Conservation (phyloP, 2,329 filamentous ascomycete species). For the Fusarium verticillioides region DNA sequence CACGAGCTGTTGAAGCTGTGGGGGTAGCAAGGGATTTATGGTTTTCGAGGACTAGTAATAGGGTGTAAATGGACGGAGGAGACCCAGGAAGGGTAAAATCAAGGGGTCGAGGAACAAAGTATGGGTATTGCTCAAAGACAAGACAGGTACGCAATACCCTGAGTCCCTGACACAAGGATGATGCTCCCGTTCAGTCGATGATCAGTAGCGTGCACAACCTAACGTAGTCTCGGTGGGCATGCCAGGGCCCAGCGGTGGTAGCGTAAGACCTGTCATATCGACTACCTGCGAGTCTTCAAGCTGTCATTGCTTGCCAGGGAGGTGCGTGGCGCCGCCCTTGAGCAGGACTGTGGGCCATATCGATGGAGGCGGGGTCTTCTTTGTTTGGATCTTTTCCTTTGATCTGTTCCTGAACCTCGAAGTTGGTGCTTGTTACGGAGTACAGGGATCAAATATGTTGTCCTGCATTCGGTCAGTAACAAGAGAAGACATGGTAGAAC, state of each 20-base stretch:
- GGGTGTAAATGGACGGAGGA: constrained; percentile 28
- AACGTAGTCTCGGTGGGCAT: constrained; percentile 41
- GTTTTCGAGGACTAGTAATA: constrained; percentile 41
- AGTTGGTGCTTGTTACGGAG: neutral
- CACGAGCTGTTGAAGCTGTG: constrained; percentile 33
- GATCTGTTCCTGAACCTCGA: constrained; percentile 10
- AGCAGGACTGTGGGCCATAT: constrained; percentile 35
- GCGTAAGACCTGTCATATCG: constrained; percentile 52
- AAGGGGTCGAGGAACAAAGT: constrained; percentile 36
- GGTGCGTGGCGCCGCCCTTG: constrained; percentile 41
- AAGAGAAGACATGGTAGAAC: neutral
- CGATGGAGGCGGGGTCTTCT: constrained; percentile 36
- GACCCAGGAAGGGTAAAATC: constrained; percentile 37
- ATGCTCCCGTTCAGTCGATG: constrained; percentile 40
- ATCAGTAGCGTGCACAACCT: constrained; percentile 44
- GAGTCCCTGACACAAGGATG: constrained; percentile 22
- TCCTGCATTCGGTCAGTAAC: constrained; percentile 5
- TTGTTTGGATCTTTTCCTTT: constrained; percentile 12
- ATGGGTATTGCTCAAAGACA: constrained; percentile 32
- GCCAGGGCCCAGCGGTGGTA: constrained; percentile 36
- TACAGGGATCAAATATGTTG: neutral
- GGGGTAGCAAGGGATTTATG: constrained; percentile 50
- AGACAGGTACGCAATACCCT: constrained; percentile 29
- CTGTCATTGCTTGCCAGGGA: constrained; percentile 41
- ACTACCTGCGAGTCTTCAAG: constrained; percentile 45